These are phyloP conservation scores for Pelargonium citronellum DNA, from an alignment of 441 rosid genomes.

Conservation along the genomic window DNA sequence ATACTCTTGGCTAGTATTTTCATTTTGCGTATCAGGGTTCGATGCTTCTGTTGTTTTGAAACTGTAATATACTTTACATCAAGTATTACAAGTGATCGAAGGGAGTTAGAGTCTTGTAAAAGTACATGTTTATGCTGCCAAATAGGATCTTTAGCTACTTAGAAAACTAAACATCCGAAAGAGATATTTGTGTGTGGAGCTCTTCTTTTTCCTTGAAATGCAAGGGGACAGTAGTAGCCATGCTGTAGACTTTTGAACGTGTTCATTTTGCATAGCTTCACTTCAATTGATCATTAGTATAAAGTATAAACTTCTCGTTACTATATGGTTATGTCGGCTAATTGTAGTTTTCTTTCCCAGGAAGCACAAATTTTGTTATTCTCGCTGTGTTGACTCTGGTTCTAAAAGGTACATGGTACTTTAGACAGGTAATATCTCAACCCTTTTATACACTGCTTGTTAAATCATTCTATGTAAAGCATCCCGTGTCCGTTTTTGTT, in stretches of 20 bases:
- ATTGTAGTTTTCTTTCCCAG: slow-evolving; percentile 29
- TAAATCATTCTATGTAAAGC: neutral
- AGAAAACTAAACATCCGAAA: no score
- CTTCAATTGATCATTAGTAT: neutral
- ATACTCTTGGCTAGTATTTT: neutral
- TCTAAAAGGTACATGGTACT: slow-evolving; percentile 70
- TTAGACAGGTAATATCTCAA: slow-evolving; percentile 58
- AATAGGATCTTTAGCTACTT: neutral
- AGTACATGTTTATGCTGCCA: neutral
- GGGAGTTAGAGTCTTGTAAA: neutral
- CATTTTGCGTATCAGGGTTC: neutral
- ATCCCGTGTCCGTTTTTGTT: neutral
- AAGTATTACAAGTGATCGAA: neutral
- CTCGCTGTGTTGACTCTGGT: slow-evolving; percentile 70
- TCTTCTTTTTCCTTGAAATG: no score
- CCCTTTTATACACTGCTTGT: neutral
- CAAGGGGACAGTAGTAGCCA: no score
- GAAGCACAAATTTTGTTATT: slow-evolving; percentile 78
- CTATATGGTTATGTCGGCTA: neutral
- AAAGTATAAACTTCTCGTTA: neutral
- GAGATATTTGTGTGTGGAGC: no score
- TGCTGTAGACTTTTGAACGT: neutral
- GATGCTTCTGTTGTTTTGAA: neutral
- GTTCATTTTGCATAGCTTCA: neutral
- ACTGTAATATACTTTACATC: neutral